Percentiles rank a stretch among this genome's conserved stretches.
These are phyloP conservation scores for Penicillium canescens DNA, from an alignment of 495 filamentous ascomycete genomes.

Conservation along the genomic window DNA sequence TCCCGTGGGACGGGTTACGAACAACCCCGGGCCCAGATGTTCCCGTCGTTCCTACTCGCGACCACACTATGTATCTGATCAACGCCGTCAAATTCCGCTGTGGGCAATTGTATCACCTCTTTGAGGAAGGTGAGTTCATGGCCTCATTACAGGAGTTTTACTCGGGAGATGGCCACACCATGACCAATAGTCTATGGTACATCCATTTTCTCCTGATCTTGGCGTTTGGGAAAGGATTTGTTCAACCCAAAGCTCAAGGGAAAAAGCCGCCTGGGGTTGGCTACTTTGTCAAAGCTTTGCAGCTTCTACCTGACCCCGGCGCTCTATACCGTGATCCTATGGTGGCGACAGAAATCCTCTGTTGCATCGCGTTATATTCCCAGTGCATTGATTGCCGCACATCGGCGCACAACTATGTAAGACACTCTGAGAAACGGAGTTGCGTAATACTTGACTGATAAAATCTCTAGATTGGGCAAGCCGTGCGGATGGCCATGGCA, in stretches of 20 bases:
- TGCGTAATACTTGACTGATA: neutral
- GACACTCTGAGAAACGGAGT: neutral
- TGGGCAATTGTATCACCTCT: conserved; percentile 46
- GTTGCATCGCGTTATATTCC: conserved; percentile 42
- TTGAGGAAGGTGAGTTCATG: conserved; percentile 45
- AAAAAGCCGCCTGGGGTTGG: conserved; percentile 35
- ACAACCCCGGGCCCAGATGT: conserved; percentile 21
- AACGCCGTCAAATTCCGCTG: conserved; percentile 46
- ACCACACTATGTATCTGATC: conserved; percentile 44
- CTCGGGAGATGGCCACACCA: conserved; percentile 22
- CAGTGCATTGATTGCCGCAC: conserved; percentile 40
- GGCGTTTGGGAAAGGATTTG: conserved; percentile 45
- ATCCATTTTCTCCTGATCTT: conserved; percentile 46
- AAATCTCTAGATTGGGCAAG: conserved; percentile 41
- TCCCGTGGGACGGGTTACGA: conserved; percentile 42
- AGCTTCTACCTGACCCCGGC: conserved; percentile 37
- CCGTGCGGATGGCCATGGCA: conserved; percentile 41
- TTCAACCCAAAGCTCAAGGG: conserved; percentile 32
- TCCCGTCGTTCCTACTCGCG: conserved; percentile 35
- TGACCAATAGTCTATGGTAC: conserved; percentile 37
- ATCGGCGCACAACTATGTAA: conserved; percentile 41
- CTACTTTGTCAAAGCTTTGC: conserved; percentile 41
- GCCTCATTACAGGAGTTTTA: conserved; percentile 36
- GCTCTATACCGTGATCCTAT: conserved; percentile 36
- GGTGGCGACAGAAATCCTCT: conserved; percentile 41